Conservation (phyloP, 495 filamentous ascomycete species). For the Recurvomyces mirabilis region DNA sequence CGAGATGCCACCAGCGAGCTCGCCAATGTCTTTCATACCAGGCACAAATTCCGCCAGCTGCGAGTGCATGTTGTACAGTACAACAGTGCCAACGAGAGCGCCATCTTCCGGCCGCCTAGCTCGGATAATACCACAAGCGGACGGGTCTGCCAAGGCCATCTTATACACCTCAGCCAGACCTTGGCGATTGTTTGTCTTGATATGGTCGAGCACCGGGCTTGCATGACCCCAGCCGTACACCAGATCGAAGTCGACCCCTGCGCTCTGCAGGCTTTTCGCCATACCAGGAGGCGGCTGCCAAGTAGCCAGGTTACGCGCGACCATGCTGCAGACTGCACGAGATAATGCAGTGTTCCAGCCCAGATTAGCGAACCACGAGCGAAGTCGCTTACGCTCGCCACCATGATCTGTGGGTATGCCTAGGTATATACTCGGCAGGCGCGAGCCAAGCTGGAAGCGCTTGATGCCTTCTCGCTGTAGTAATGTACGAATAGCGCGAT, state of each 20-base stretch:
- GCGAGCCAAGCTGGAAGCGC: constrained; percentile 66
- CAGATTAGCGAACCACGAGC: constrained; percentile 55
- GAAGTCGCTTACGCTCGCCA: constrained; percentile 38
- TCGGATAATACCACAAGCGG: constrained; percentile 68
- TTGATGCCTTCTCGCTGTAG: constrained; percentile 58
- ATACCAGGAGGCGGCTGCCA: constrained; percentile 70
- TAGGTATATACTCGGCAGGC: constrained; percentile 66
- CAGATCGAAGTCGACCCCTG: constrained; percentile 61
- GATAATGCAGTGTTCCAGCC: constrained; percentile 58
- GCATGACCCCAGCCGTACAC: constrained; percentile 70
- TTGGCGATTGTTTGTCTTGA: constrained; percentile 61
- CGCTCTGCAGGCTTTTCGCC: constrained; percentile 54
- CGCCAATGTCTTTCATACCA: constrained; percentile 43
- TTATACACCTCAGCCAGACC: constrained; percentile 77
- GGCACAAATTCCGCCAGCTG: constrained; percentile 60
- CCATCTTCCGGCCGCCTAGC: constrained; percentile 61
- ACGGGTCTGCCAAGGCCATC: constrained; percentile 59
- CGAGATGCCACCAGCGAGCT: constrained; percentile 60
- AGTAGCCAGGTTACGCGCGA: constrained; percentile 51
- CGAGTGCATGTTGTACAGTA: constrained; percentile 63
- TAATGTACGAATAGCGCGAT: constrained; percentile 61
- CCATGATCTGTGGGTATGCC: constrained; percentile 56
- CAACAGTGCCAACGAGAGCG: constrained; percentile 65
- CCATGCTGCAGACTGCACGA: constrained; percentile 52
- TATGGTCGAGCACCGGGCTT: constrained; percentile 62